A percentile compares a stretch with the other conserved stretches of the same genome.
These are phyloP conservation scores for Scheffersomyces illinoinensis DNA, from an alignment of 1,139 yeast genomes.

Conservation along the genomic window DNA sequence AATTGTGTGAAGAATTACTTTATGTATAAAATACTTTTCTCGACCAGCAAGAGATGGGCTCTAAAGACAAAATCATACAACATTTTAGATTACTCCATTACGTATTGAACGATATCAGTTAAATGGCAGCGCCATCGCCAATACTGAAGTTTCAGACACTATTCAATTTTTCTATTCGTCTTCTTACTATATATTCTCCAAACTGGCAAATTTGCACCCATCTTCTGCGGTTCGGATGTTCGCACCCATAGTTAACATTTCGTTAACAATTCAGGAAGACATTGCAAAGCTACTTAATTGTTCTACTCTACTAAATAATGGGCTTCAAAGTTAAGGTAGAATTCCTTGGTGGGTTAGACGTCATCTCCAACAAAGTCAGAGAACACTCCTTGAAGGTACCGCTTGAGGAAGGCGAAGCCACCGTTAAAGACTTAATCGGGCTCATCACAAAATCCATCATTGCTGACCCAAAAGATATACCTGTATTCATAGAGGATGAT, in stretches of 20 bases:
- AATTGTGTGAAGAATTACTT: no score
- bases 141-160: neutral
- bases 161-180: neutral
- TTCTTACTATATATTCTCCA: neutral
- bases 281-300: neutral
- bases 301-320: slow-evolving; percentile 4
- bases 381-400: slow-evolving; percentile 46
- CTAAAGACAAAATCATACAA: no score
- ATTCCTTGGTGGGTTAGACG: slow-evolving; percentile 67
- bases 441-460: slow-evolving; percentile 58
- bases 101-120: neutral
- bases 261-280: neutral
- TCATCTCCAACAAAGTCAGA: slow-evolving; percentile 55
- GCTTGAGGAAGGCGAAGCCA: slow-evolving; percentile 44
- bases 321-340: slow-evolving; percentile 18
- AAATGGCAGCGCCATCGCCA: neutral
- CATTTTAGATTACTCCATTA: neutral
- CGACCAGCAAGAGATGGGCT: no score
- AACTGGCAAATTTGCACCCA: neutral
- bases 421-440: slow-evolving; percentile 58
- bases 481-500: slow-evolving; percentile 80
- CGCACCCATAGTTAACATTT: neutral
- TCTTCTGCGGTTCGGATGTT: neutral
- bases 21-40: no score
- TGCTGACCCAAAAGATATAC: slow-evolving; percentile 60